These are phyloP conservation scores for Chamaecyparis obtusa DNA, from an alignment of 75 land plant species.

Conservation along the genomic window DNA sequence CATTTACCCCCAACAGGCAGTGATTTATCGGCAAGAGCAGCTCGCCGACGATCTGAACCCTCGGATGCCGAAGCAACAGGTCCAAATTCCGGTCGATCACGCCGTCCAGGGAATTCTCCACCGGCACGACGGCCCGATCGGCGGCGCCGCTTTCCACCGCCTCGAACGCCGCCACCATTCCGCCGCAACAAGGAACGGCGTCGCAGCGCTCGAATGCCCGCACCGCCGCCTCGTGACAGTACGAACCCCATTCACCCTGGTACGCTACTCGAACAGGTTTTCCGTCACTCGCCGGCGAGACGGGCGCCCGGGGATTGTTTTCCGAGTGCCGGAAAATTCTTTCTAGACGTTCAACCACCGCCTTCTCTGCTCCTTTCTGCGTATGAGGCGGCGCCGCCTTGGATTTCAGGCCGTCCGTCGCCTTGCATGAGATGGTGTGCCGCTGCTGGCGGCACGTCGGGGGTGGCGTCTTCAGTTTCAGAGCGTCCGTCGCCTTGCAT, in stretches of 20 bases:
- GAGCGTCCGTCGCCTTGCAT: not conserved
- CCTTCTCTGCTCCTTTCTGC: not conserved
- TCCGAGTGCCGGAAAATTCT: not conserved
- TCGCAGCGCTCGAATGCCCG: slow-evolving; percentile 20
- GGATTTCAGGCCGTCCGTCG: not conserved
- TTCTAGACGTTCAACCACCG: not conserved
- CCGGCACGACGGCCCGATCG: slow-evolving; percentile 39
- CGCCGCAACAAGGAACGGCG: slow-evolving; percentile 21
- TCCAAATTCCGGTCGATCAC: slow-evolving; percentile 32
- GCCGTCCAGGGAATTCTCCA: slow-evolving; percentile 43
- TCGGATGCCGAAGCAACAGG: slow-evolving; percentile 31
- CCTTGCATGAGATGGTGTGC: not conserved
- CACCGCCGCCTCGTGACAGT: slow-evolving; percentile 35
- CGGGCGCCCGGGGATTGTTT: not conserved
- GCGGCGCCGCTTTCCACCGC: slow-evolving; percentile 22
- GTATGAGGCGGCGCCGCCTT: not conserved
- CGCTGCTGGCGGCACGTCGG: no score
- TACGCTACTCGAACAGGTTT: slow-evolving; percentile 31
- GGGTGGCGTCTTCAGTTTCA: not conserved
- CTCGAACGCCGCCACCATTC: slow-evolving; percentile 28
- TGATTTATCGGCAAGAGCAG: slow-evolving; percentile 34
- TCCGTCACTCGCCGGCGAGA: not conserved
- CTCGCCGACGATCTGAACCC: slow-evolving; percentile 23
- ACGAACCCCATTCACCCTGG: slow-evolving; percentile 33
- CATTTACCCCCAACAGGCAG: slow-evolving; percentile 23